A percentile compares a stretch with the other conserved stretches of the same genome.
These are phyloP conservation scores for Sporothrix phasma DNA, from an alignment of 2,329 filamentous ascomycete genomes.

Conservation along the genomic window DNA sequence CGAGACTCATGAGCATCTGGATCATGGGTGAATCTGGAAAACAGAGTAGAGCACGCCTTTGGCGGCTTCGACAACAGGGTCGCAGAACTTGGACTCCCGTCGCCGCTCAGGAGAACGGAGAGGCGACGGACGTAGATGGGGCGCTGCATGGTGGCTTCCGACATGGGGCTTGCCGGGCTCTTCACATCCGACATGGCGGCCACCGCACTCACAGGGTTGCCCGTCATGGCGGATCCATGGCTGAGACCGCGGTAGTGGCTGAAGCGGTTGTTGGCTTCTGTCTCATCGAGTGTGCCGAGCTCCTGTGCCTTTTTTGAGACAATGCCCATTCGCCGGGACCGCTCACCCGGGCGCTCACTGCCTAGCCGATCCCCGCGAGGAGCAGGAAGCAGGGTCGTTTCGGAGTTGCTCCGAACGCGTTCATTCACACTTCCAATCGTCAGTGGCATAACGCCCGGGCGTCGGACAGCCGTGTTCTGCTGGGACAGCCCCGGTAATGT, in stretches of 20 bases:
- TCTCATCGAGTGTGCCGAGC: slow-evolving; percentile 53
- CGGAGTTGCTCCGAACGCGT: slow-evolving; percentile 55
- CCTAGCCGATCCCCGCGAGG: slow-evolving; percentile 36
- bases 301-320: slow-evolving; percentile 51
- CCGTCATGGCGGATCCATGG: slow-evolving; percentile 59
- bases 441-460: slow-evolving; percentile 62
- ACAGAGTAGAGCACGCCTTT: slow-evolving; percentile 58
- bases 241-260: slow-evolving; percentile 58
- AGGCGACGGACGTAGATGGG: slow-evolving; percentile 54
- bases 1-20: slow-evolving; percentile 53
- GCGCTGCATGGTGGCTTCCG: slow-evolving; percentile 44
- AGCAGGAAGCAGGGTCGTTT: slow-evolving; percentile 43
- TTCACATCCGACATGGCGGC: slow-evolving; percentile 24
- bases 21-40: slow-evolving; percentile 59
- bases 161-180: slow-evolving; percentile 49
- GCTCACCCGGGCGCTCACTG: slow-evolving; percentile 31
- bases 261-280: slow-evolving; percentile 51
- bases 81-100: slow-evolving; percentile 50
- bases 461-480: slow-evolving; percentile 52
- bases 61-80: slow-evolving; percentile 54
- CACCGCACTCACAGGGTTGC: slow-evolving; percentile 27
- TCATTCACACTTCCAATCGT: slow-evolving; percentile 62
- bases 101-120: slow-evolving; percentile 54
- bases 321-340: slow-evolving; percentile 54
- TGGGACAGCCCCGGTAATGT: slow-evolving; percentile 70